Conservation (phyloP, 352 stramenopile genomes). For the Pelagophyceae sp. region DNA sequence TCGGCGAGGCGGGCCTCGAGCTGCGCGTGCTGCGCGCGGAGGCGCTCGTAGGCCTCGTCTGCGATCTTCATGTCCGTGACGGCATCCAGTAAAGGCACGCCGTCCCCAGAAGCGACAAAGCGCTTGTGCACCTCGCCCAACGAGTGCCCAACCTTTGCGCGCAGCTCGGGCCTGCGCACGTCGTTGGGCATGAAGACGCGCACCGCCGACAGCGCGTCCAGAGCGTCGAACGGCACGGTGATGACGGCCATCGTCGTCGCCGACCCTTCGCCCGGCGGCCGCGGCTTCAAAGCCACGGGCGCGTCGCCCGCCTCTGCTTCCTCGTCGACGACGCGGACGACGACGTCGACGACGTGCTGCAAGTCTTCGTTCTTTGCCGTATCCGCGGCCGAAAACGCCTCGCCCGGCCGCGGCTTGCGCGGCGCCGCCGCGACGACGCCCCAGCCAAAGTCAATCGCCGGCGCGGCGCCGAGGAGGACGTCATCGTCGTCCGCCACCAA, state of each 20-base stretch:
- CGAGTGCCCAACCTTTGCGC: constrained; percentile 46
- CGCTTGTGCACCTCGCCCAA: constrained; percentile 57
- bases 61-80: constrained; percentile 87
- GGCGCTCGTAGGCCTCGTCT: constrained; percentile 70
- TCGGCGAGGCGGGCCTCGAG: constrained; percentile 58
- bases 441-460: neutral
- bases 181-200: constrained; percentile 56
- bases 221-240: constrained; percentile 47
- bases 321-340: neutral
- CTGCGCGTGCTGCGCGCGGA: constrained; percentile 69
- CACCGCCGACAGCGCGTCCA: constrained; percentile 54
- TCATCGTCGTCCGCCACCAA: constrained; percentile 40
- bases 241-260: constrained; percentile 47
- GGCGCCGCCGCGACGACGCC: neutral
- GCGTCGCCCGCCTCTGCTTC: neutral
- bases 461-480: neutral
- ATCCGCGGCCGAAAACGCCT: neutral
- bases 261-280: too few relatives aligned
- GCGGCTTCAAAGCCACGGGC: constrained; percentile 8
- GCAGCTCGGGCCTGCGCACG: constrained; percentile 37
- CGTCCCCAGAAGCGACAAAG: constrained; percentile 38
- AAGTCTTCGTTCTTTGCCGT: neutral
- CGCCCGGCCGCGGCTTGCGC: neutral
- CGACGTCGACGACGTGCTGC: neutral
- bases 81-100: constrained; percentile 76